Base-by-base conservation (phyloP, 1,284 basidiomycete species). In the Termitomyces sp. region DNA sequence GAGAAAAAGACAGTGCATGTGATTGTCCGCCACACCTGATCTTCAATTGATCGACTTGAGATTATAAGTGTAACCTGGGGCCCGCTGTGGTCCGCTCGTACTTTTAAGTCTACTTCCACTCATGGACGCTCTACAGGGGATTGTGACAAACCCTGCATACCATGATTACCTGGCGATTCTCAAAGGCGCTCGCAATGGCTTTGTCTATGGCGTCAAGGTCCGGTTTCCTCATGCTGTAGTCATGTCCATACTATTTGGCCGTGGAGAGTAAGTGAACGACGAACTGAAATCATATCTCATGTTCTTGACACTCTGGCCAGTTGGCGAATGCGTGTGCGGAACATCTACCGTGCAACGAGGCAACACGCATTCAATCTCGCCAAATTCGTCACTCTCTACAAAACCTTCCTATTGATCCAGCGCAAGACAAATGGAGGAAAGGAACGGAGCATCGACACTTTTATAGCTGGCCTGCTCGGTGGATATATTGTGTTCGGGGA, bases 151-250 rank as follows among this genome's bases (percentile, higher is more conserved):
- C 64, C 94, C 95, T 10, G 81, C 80, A 10, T 90, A 90, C 67
- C 95, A 97, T 69, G 94, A 97, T 67, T 83, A 90, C 61, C 81
- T 99, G 45, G 86, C 92, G 21, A 87, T 99, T 64, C 71, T 98
- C 67, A 99, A 99, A 72, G 96, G 94, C 44, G 92, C 93, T 31
- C 83, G 96, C 31, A 98, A 98, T 72, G 96, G 96, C 9, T 79
- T 97, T 56, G 93, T 98, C 6, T 91, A 91, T 61, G 88, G 88
- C 48, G 88, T 90, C 65, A 98, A 98, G 78, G 92, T 98, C 63
- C 79, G 92, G 44, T 97, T 97, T 68, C 97, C 97, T n/a, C 97
- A 99, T 80, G 96, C 97, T 2, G 77, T 99, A 26, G 89, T 99
- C 54, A 99, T 99, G 96, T 90, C 94, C n/a, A 83, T 98, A 58